A percentile compares a stretch with the other conserved stretches of the same genome.
Evolutionary conservation across 805 yeast genomes (phyloP).

Genomic region (Monosporozyma servazzii): DNA sequence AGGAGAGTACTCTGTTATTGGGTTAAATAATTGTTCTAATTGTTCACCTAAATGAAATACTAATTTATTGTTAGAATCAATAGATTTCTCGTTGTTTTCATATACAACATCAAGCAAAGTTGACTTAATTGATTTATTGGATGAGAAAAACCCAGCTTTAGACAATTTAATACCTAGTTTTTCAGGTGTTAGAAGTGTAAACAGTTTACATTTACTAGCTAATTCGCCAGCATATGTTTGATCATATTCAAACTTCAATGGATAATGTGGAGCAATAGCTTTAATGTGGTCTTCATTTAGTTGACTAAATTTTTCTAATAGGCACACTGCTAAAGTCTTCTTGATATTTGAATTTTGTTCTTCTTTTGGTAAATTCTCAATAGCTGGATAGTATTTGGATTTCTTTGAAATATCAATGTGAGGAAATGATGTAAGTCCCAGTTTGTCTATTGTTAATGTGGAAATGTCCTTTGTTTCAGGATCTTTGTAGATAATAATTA

Average conservation of each 20-base stretch:
- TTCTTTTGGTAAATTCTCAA: constrained; percentile 50
- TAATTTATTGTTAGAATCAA: constrained; percentile 63
- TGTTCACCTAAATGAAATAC: constrained; percentile 78
- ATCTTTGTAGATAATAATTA: constrained; percentile 18
- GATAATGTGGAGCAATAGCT: constrained; percentile 9
- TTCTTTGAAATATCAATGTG: constrained; percentile 47
- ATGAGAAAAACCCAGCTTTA: constrained; percentile 48
- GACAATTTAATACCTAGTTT: constrained; percentile 45
- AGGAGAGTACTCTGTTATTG: constrained; percentile 84
- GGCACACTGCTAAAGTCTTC: constrained; percentile 66
- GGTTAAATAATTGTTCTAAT: constrained; percentile 80
- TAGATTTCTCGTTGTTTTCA: constrained; percentile 39
- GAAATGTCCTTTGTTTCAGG: constrained; percentile 35
- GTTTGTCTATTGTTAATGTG: constrained; percentile 48
- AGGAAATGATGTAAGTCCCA: constrained; percentile 55
- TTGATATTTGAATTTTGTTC: constrained; percentile 52
- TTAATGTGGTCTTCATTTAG: constrained; percentile 30
- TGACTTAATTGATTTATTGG: constrained; percentile 38
- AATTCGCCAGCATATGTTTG: constrained; percentile 77
- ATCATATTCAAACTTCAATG: constrained; percentile 39
- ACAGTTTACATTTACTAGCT: constrained; percentile 54
- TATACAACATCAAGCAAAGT: constrained; percentile 68
- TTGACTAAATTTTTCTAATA: constrained; percentile 56
- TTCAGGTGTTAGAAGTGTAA: constrained; percentile 39
- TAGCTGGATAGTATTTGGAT: constrained; percentile 72